phyloP scores from a whole-genome alignment of 352 stramenopile genomes.

The Phytophthora cryptogea region DNA sequence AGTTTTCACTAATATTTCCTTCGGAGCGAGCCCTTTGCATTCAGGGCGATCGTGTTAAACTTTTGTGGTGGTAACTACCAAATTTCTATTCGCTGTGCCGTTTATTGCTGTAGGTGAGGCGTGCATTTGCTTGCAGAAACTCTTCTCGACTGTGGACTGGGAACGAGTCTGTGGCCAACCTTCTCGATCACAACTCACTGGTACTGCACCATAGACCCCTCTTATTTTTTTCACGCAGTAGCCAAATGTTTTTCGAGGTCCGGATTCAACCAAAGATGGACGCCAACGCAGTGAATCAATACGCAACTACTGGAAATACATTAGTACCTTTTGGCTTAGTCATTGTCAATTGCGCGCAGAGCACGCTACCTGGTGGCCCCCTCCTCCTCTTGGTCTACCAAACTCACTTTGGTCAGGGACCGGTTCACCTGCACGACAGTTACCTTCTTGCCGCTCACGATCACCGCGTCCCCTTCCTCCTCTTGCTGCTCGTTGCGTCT shows the following conservation, averaged over 20 bases:
- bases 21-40: not conserved
- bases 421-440: conserved; percentile 50
- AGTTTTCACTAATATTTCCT: too few relatives aligned
- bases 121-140: too few relatives aligned
- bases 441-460: conserved; percentile 48
- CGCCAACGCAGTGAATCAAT: too few relatives aligned
- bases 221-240: too few relatives aligned
- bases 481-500: conserved; percentile 20
- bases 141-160: too few relatives aligned
- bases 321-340: not conserved
- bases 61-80: conserved; percentile 2
- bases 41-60: not conserved
- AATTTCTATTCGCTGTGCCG: not conserved
- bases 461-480: conserved; percentile 28
- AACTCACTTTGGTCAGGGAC: conserved; percentile 45
- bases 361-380: conserved; percentile 23
- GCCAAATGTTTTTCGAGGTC: too few relatives aligned
- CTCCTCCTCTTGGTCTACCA: conserved; percentile 32
- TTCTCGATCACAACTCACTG: too few relatives aligned
- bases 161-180: too few relatives aligned
- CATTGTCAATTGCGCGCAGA: not conserved
- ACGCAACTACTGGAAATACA: not conserved
- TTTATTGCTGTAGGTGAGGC: too few relatives aligned
- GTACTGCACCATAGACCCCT: too few relatives aligned
- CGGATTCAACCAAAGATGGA: too few relatives aligned